phyloP scores from a whole-genome alignment of 306 rosid species.

The Rosa persica region DNA sequence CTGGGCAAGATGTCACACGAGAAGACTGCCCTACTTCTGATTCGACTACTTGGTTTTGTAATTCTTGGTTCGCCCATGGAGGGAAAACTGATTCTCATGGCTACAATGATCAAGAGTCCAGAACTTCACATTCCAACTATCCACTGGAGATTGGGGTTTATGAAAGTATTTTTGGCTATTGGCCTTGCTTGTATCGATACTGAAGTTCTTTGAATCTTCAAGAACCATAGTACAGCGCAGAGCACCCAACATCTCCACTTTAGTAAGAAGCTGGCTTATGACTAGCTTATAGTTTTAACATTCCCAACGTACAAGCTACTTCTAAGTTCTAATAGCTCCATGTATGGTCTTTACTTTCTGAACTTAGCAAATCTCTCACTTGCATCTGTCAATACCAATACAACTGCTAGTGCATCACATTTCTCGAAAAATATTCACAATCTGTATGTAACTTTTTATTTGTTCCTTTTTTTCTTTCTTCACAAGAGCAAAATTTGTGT shows the following conservation, averaged over 20 bases:
- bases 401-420: not conserved
- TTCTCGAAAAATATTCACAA: not conserved
- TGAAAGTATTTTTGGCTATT: conserved; percentile 36
- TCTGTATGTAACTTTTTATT: not conserved
- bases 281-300: not conserved
- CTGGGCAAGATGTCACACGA: conserved; percentile 11
- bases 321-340: not conserved
- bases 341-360: not conserved
- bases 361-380: not conserved
- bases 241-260: not conserved
- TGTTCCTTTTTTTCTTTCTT: conserved; percentile 15
- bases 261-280: not conserved
- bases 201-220: not conserved
- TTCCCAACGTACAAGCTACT: not conserved
- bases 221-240: not conserved
- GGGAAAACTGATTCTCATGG: conserved; percentile 4
- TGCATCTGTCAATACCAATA: not conserved
- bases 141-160: conserved; percentile 19
- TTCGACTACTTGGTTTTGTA: conserved; percentile 22
- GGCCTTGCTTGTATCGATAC: conserved; percentile 38
- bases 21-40: conserved; percentile 22
- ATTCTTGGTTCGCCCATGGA: conserved; percentile 23
- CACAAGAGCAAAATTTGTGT: conserved; percentile 33
- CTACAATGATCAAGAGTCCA: conserved; percentile 19
- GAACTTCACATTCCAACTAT: not conserved